These are phyloP conservation scores for Trichocladium uniseriatum DNA, from an alignment of 495 filamentous ascomycete genomes.

Conservation along the genomic window DNA sequence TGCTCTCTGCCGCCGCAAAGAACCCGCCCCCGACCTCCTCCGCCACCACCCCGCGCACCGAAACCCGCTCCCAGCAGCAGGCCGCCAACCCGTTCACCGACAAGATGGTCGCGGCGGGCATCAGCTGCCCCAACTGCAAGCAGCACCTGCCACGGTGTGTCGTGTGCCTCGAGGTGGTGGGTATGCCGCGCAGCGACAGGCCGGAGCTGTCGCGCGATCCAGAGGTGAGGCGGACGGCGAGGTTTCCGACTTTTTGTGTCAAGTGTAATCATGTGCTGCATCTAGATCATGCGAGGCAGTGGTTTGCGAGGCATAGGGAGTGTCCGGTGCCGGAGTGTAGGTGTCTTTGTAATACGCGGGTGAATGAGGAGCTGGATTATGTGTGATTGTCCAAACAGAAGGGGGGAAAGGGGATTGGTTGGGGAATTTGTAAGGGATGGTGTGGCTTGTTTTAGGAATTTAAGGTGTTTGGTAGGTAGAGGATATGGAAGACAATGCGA, in stretches of 20 bases:
- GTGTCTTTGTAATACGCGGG: constrained; percentile 62
- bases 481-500: too few species aligned
- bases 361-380: constrained; percentile 42
- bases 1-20: constrained; percentile 8
- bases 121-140: constrained; percentile 76
- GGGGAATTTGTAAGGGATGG: not conserved
- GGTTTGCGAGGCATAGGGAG: constrained; percentile 72
- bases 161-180: constrained; percentile 78
- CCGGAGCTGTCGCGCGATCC: constrained; percentile 46
- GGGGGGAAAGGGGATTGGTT: not conserved
- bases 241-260: constrained; percentile 71
- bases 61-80: constrained; percentile 7
- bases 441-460: not conserved
- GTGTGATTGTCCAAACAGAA: too few species aligned
- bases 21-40: constrained; percentile 3
- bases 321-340: constrained; percentile 86
- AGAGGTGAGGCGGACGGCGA: constrained; percentile 36
- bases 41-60: constrained; percentile 4
- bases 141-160: constrained; percentile 82
- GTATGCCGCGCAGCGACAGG: constrained; percentile 52
- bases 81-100: constrained; percentile 34
- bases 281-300: constrained; percentile 75
- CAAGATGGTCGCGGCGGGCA: constrained; percentile 42
- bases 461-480: too few species aligned
- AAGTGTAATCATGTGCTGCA: constrained; percentile 86